These are phyloP conservation scores for Leucogyrophana mollusca DNA, from an alignment of 768 basidiomycete genomes.

Conservation along the genomic window DNA sequence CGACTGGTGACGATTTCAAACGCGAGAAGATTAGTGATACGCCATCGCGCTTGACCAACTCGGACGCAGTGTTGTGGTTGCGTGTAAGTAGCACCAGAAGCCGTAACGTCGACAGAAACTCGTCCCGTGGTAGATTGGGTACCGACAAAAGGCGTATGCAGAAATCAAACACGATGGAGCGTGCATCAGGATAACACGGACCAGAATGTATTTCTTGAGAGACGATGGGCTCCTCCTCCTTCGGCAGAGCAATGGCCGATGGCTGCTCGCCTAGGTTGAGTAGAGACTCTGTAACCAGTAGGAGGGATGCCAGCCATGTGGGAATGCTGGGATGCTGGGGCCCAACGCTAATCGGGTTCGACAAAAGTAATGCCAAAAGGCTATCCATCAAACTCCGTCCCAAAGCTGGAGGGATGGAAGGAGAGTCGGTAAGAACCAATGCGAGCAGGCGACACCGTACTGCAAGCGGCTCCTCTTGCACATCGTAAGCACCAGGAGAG, in stretches of 20 bases:
- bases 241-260: conserved; percentile 59
- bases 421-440: conserved; percentile 74
- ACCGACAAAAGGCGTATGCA: conserved; percentile 69
- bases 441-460: conserved; percentile 86
- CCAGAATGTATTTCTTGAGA: conserved; percentile 54
- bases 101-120: conserved; percentile 78
- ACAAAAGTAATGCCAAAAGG: conserved; percentile 64
- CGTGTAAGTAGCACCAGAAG: conserved; percentile 84
- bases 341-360: conserved; percentile 49
- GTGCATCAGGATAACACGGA: conserved; percentile 60
- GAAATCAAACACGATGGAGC: conserved; percentile 70
- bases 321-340: conserved; percentile 60
- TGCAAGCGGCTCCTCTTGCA: conserved; percentile 73
- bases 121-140: conserved; percentile 69
- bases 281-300: conserved; percentile 84
- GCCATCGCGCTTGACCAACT: conserved; percentile 70
- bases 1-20: conserved; percentile 54
- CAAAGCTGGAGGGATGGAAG: conserved; percentile 53
- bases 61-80: conserved; percentile 58
- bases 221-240: conserved; percentile 63
- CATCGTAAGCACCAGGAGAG: conserved; percentile 62
- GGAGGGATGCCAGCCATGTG: conserved; percentile 83
- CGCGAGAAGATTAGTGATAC: conserved; percentile 63
- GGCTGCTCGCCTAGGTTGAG: conserved; percentile 77
- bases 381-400: conserved; percentile 65